Conservation (phyloP, 1,139 yeast genomes). For the Maudiozyma humilis region DNA sequence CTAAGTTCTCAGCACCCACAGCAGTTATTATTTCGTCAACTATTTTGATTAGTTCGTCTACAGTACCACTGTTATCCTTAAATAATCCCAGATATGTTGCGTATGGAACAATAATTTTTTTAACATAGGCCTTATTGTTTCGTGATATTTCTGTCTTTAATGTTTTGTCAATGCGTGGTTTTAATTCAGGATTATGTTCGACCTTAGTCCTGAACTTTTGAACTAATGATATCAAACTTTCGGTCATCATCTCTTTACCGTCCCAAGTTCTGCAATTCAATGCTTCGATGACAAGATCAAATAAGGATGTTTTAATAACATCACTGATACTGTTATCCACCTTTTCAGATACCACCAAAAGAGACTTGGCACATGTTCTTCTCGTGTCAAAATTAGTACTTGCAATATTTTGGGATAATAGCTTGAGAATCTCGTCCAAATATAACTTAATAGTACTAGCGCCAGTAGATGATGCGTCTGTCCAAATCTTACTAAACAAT, state of each 20-base stretch:
- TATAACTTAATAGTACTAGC: slow-evolving; percentile 64
- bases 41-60: slow-evolving; percentile 13
- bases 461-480: slow-evolving; percentile 63
- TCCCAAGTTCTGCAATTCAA: slow-evolving; percentile 77
- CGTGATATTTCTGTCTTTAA: slow-evolving; percentile 58
- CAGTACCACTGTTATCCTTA: slow-evolving; percentile 2
- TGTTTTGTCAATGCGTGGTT: slow-evolving; percentile 36
- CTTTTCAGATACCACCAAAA: slow-evolving; percentile 51
- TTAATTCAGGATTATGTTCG: slow-evolving; percentile 26
- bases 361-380: slow-evolving; percentile 61
- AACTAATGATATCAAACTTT: slow-evolving; percentile 57
- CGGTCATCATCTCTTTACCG: slow-evolving; percentile 73
- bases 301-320: slow-evolving; percentile 34
- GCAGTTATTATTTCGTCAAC: slow-evolving; percentile 21
- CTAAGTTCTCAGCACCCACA: slow-evolving; percentile 24
- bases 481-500: slow-evolving; percentile 64
- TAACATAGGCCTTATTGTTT: slow-evolving; percentile 58
- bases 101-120: slow-evolving; percentile 41
- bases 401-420: slow-evolving; percentile 43
- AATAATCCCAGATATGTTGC: slow-evolving; percentile 37
- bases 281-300: slow-evolving; percentile 52
- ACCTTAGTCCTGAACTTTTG: slow-evolving; percentile 37
- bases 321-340: slow-evolving; percentile 34
- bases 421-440: slow-evolving; percentile 55
- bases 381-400: slow-evolving; percentile 60